Evolutionary conservation across 805 yeast genomes (phyloP).

Genomic region (Ogataea parapolymorpha): DNA sequence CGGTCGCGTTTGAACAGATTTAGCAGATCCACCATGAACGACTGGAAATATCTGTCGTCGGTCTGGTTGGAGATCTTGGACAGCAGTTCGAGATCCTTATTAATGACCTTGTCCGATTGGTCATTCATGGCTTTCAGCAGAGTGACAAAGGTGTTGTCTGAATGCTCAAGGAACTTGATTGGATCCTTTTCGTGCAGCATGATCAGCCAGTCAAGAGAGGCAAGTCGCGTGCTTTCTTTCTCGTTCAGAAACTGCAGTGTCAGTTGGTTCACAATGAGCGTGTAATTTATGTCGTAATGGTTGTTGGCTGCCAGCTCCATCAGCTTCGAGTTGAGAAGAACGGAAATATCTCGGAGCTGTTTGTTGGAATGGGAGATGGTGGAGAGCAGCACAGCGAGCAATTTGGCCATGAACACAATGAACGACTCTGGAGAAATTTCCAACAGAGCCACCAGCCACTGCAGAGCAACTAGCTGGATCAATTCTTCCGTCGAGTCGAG

Average conservation of each 20-base stretch:
- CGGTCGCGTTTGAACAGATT: slow-evolving; percentile 68
- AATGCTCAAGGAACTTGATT: slow-evolving; percentile 48
- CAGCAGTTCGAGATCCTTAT: slow-evolving; percentile 65
- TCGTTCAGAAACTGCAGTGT: slow-evolving; percentile 70
- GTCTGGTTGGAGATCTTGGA: slow-evolving; percentile 70
- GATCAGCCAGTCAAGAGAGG: slow-evolving; percentile 86
- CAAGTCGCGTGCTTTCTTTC: slow-evolving; percentile 76
- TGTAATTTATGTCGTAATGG: slow-evolving; percentile 39
- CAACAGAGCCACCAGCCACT: slow-evolving; percentile 77
- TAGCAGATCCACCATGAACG: slow-evolving; percentile 70
- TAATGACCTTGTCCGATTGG: slow-evolving; percentile 74
- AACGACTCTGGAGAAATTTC: slow-evolving; percentile 74
- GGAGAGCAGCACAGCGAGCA: slow-evolving; percentile 65
- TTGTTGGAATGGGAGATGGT: slow-evolving; percentile 54
- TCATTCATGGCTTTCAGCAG: slow-evolving; percentile 66
- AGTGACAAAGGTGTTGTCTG: slow-evolving; percentile 69
- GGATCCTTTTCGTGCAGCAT: slow-evolving; percentile 74
- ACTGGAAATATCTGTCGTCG: slow-evolving; percentile 71
- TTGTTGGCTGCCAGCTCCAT: slow-evolving; percentile 44
- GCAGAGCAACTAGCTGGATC: slow-evolving; percentile 72
- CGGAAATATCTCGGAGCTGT: slow-evolving; percentile 51
- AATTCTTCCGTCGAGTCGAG: slow-evolving; percentile 71
- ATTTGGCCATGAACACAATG: slow-evolving; percentile 67
- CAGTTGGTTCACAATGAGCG: slow-evolving; percentile 65
- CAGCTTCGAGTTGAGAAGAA: slow-evolving; percentile 52